phyloP scores from a whole-genome alignment of 805 yeast species.

The Metschnikowia drakensbergensis region DNA sequence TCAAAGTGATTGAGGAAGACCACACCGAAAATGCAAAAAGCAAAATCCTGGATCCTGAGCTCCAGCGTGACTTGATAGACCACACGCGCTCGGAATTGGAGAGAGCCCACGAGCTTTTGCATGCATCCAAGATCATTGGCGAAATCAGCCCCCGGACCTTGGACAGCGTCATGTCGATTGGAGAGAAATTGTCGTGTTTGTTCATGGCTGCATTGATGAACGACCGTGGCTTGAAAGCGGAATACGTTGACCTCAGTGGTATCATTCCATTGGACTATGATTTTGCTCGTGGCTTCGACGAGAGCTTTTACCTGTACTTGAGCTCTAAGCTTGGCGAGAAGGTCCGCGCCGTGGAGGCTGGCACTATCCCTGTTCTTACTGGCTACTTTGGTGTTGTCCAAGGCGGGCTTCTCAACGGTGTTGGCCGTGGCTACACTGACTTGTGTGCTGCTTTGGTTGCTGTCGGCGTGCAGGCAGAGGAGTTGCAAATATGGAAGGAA shows the following conservation, averaged over 20 bases:
- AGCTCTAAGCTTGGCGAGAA: conserved; percentile 50
- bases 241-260: conserved; percentile 73
- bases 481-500: conserved; percentile 97
- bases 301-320: conserved; percentile 55
- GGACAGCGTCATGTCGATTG: conserved; percentile 87
- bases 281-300: conserved; percentile 59
- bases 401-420: conserved; percentile 87
- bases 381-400: conserved; percentile 97
- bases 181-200: conserved; percentile 88
- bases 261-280: conserved; percentile 64
- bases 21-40: conserved; percentile 70
- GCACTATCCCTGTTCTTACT: conserved; percentile 80
- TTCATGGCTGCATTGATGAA: conserved; percentile 84
- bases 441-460: conserved; percentile 96
- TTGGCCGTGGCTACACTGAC: conserved; percentile 97
- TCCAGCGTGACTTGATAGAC: conserved; percentile 51
- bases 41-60: conserved; percentile 41
- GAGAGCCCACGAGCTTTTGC: conserved; percentile 62
- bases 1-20: conserved; percentile 70
- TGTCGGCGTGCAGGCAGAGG: conserved; percentile 88
- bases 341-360: conserved; percentile 39
- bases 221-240: conserved; percentile 75
- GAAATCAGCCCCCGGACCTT: conserved; percentile 86
- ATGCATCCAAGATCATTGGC: conserved; percentile 88
- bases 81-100: conserved; percentile 66